Evolutionary conservation across 2,329 filamentous ascomycete genomes (phyloP).

Genomic region (Thielaviopsis ethacetica): DNA sequence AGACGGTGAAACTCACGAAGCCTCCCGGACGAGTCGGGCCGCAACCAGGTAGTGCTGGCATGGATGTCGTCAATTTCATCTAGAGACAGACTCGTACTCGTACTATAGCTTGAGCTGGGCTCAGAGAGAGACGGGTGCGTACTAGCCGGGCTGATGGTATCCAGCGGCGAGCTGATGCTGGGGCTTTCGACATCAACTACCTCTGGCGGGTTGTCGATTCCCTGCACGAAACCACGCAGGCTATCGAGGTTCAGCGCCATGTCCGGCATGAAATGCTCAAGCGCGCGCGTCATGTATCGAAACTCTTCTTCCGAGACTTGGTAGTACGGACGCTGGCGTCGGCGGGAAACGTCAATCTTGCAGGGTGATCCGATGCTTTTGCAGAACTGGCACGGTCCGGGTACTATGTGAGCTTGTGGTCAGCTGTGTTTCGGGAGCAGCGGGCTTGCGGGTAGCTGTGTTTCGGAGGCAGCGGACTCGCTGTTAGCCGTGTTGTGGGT

Average conservation of each 20-base stretch:
- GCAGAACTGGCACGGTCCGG: slow-evolving; percentile 18
- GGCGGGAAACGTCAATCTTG: slow-evolving; percentile 17
- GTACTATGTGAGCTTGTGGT: slow-evolving; percentile 12
- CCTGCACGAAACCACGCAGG: slow-evolving; percentile 12
- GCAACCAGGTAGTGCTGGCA: background rate
- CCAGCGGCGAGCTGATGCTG: background rate
- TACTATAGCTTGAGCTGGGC: background rate
- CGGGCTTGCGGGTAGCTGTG: background rate
- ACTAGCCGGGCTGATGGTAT: background rate
- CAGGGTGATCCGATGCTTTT: slow-evolving; percentile 16
- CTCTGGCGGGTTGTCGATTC: background rate
- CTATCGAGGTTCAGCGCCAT: slow-evolving; percentile 15
- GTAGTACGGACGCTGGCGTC: slow-evolving; percentile 18
- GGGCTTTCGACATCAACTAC: background rate
- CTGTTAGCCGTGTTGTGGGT: background rate
- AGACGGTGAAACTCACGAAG: background rate
- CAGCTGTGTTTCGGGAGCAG: too few species aligned
- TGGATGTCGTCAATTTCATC: slow-evolving; percentile 3
- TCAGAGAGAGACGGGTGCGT: background rate
- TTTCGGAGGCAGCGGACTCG: too few species aligned
- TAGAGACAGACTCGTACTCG: background rate
- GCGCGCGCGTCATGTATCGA: slow-evolving; percentile 17
- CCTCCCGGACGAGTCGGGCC: background rate
- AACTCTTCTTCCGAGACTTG: slow-evolving; percentile 18
- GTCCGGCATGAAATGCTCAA: slow-evolving; percentile 17